Base-by-base conservation (phyloP, 331 rosid species). In the Dryas integrifolia region DNA sequence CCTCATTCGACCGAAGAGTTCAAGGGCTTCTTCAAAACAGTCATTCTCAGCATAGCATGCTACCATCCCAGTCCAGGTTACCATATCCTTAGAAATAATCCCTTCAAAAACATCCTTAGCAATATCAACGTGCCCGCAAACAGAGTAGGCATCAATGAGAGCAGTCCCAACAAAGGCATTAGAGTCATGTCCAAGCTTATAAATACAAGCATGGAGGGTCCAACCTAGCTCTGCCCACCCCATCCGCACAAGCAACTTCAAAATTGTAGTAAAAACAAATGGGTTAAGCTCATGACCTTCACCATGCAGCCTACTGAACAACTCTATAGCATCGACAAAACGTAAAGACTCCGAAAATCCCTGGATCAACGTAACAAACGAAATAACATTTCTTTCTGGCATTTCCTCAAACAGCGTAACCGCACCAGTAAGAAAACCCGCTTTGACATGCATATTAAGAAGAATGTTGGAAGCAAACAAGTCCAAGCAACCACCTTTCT, bases 61-160 rank as follows among this genome's bases (percentile, higher is more conserved):
- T 26, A 83, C 9, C 77, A 86, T 83, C 52, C 87, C 90, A 11
- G 87, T 75, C 87, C 90, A 83, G 51, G 85, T 77, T n/a, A 86
- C 90, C 84, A 80, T 83, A 79, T 86, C 90, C 80, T 76, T 81
- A 58, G 47, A 72, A 45, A 72, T 44, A 67, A 86, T 78, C 61
- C 63, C 82, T 39, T 78, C 74, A 51, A 86, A 82, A 49, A 83
- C 82, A 53, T 72, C 77, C 62, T 72, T 73, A 66, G 85, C 77
- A 53, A 73, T 58, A 14, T 76, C 77, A 67, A 80, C 75, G 7
- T 63, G 45, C 8, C 89, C 83, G 10, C 77, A 80, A 61, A 80
- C 79, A 56, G 87, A 77, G 77, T 85, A 82, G 15, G 83, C 77
- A 75, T 85, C 85, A n/a, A 85, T 62, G 58, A 85, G 82, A 77